Evolutionary conservation across 2,329 filamentous ascomycete species (phyloP), one percentile per base, ranked within the genome.

Genomic region (Trichoderma asperellum): DNA sequence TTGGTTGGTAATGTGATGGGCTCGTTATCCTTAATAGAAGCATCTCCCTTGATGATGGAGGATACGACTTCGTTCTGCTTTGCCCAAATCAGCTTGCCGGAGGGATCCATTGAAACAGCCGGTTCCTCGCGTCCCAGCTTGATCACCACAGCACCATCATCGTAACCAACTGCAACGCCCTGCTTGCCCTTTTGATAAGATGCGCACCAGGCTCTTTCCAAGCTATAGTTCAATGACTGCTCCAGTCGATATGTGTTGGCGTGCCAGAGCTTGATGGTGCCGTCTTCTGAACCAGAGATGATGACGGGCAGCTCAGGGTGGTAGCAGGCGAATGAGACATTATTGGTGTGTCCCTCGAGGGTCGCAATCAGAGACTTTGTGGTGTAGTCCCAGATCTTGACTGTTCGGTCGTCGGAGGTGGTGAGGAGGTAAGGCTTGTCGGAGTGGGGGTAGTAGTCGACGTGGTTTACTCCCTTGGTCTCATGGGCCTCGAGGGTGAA

Each of bases 381-480:
- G 14, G 95, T 98, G 84, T 99, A 98, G 79, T 99, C 96, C 95
- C 96, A 99, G 68, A 99, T 89, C 85, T 98, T 98, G 75, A 98
- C 93, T 0, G 95, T 98, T 76, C 93, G 90, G 81, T 98, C 96
- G 79, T 99, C 96, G 8, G 94, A 97, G 16, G 95, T 97, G 29
- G 96, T 99, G 72, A 99, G 90, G 57, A 99, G 90, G 78, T 99
- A 98, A 32, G 89, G 89, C 79, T 91, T 91, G 77, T 91, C 89
- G 74, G 88, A 89, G 76, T 91, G 89, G 12, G 89, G 89, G 76
- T 91, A 91, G 82, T 91, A 99, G 78, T 99, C 96, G 75, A 99
- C 94, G 78, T 97, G 93, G 82, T 99, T 99, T 72, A 99, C 96
- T 76, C 95, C 95, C 84, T 97, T 97, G 49, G 92, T 93, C 82